Evolutionary conservation across 768 basidiomycete species (phyloP).

Genomic region (Leccinellum luteum): DNA sequence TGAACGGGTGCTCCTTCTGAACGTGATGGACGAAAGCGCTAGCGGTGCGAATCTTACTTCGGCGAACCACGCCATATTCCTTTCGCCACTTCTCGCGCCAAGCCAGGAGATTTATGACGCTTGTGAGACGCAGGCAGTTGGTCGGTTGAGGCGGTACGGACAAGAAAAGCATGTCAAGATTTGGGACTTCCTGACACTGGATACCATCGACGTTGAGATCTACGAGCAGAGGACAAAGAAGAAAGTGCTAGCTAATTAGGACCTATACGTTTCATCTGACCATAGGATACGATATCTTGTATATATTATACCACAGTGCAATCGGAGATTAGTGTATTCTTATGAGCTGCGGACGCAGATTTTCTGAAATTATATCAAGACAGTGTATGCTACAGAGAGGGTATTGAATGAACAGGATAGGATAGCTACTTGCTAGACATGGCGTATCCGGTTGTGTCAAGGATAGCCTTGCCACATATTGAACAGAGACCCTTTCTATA

Average conservation of each 20-base stretch:
- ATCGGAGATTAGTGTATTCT: background rate
- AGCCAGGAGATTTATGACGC: constrained; percentile 84
- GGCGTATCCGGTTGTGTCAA: constrained; percentile 78
- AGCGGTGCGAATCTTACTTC: constrained; percentile 90
- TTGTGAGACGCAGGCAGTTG: constrained; percentile 79
- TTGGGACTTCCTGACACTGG: constrained; percentile 78
- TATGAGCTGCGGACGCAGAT: background rate
- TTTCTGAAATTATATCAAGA: constrained; percentile 12
- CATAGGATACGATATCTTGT: constrained; percentile 12
- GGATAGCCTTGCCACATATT: constrained; percentile 84
- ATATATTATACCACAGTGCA: background rate
- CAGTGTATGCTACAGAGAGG: constrained; percentile 17
- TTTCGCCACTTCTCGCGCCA: constrained; percentile 84
- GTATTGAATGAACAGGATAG: constrained; percentile 16
- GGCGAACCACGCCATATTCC: constrained; percentile 93
- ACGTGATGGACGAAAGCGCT: constrained; percentile 95
- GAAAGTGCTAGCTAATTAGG: constrained; percentile 24
- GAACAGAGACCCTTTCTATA: constrained; percentile 85
- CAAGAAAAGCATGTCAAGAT: constrained; percentile 79
- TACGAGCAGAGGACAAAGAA: constrained; percentile 49
- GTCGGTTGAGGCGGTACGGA: constrained; percentile 80
- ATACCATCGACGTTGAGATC: constrained; percentile 89
- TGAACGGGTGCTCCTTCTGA: constrained; percentile 80
- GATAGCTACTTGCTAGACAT: constrained; percentile 81
- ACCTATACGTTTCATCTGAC: constrained; percentile 5